A percentile compares a stretch with the other conserved stretches of the same genome.
These are phyloP conservation scores for Colletotrichum tofieldiae DNA, from an alignment of 2,329 filamentous ascomycete species.

Conservation along the genomic window DNA sequence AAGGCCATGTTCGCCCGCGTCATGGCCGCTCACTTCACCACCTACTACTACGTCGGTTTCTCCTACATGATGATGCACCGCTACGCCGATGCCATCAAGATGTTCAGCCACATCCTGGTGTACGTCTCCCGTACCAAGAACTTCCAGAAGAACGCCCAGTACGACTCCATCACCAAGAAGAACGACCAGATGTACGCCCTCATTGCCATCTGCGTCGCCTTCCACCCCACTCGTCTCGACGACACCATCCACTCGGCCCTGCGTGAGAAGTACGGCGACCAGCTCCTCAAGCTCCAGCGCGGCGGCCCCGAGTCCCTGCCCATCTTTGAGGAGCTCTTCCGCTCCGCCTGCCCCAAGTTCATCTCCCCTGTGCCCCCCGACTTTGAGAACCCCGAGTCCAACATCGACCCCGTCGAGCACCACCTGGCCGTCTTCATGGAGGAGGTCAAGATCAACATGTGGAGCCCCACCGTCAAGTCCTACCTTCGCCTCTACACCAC, in stretches of 20 bases:
- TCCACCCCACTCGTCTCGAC: slow-evolving; percentile 96
- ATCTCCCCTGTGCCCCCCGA: slow-evolving; percentile 97
- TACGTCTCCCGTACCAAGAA: slow-evolving; percentile 99
- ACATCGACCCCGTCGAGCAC: slow-evolving; percentile 97
- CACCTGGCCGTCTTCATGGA: slow-evolving; percentile 99
- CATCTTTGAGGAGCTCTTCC: slow-evolving; percentile 98
- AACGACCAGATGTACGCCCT: slow-evolving; percentile 99
- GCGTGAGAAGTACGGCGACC: slow-evolving; percentile 98
- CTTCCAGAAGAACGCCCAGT: slow-evolving; percentile 99
- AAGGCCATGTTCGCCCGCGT: slow-evolving; percentile 99
- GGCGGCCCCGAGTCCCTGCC: slow-evolving; percentile 95
- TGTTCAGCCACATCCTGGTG: slow-evolving; percentile 99
- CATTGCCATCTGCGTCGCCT: slow-evolving; percentile 98
- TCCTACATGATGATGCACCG: slow-evolving; percentile 99
- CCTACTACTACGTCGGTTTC: slow-evolving; percentile 99
- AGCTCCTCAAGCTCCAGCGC: slow-evolving; percentile 96
- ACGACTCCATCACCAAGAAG: slow-evolving; percentile 99
- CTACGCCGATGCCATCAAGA: slow-evolving; percentile 98
- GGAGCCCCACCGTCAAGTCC: slow-evolving; percentile 96
- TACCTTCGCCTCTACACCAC: slow-evolving; percentile 99
- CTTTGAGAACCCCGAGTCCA: slow-evolving; percentile 96
- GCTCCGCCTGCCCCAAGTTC: slow-evolving; percentile 98
- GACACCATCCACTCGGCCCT: slow-evolving; percentile 99
- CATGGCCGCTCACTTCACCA: slow-evolving; percentile 99
- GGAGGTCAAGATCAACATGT: slow-evolving; percentile 99